Base-by-base conservation (phyloP, 306 rosid species). In the Mucuna pruriens region DNA sequence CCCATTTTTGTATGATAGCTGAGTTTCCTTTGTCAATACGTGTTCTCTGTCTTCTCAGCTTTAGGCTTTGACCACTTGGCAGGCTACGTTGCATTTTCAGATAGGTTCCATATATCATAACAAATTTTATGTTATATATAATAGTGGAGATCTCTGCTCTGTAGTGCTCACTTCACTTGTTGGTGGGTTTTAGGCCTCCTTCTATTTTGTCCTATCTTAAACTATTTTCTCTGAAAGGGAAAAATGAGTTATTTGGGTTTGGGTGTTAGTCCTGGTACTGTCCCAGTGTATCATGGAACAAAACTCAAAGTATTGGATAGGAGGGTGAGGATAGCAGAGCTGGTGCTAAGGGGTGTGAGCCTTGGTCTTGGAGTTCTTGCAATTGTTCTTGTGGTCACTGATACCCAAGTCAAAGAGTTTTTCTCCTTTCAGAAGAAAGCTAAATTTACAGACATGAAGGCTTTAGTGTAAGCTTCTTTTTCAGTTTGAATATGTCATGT, bases 251-350 rank as follows among this genome's bases (percentile, higher is more conserved):
- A 89, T 31, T 88, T 92, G 10, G 97, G 95, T 36, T 88, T 92
- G 8, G 97, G 95, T 42, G 88, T 87, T 68, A 92, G 97, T 81
- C 93, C 93, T 38, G 92, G 93, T 69, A 92, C 84, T 80, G 93
- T 85, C 25, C 88, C 97, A 2, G 92, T 92, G 33, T 82, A 72
- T 36, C 94, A 90, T 46, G 38, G 72, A 76, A 60, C 85, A 74
- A 74, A 80, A 51, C 66, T 79, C 19, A 92, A 68, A 80, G 84
- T 80, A 1, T 36, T 86, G 36, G 93, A 87, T 80, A 79, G 89
- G 68, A 82, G 93, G 78, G 82, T 90, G 34, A 89, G 83, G 55
- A 81, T 92, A 61, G 84, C 83, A 7, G 95, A 92, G 76, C 22
- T 92, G 80, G 90, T 90, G 23, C 78, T 92, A 77, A 89, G 94